Conservation (phyloP, 441 rosid genomes). For the Breynia disticha region DNA sequence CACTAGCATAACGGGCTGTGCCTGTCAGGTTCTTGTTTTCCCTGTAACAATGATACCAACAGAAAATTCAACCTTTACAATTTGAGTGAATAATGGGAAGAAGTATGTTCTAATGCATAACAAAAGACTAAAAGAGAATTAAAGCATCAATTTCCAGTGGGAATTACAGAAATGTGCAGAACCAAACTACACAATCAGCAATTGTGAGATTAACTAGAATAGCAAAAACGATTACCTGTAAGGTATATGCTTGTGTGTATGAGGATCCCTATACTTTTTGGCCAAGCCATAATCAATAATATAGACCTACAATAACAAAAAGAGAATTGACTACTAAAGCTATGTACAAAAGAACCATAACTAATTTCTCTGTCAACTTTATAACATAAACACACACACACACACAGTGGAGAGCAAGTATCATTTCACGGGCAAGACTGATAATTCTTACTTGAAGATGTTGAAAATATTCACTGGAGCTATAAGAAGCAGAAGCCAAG, state of each 20-base stretch:
- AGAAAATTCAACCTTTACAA: neutral
- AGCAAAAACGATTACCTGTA: slow-evolving; percentile 20
- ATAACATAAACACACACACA: neutral
- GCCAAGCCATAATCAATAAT: slow-evolving; percentile 95
- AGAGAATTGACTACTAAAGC: neutral
- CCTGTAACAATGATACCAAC: slow-evolving; percentile 26
- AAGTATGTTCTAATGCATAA: neutral
- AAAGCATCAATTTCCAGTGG: no score
- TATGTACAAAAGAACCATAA: neutral
- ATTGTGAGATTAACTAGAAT: neutral
- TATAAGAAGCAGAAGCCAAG: neutral
- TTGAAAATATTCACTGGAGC: no score
- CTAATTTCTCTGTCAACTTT: neutral
- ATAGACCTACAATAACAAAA: slow-evolving; percentile 48
- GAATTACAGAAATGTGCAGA: no score
- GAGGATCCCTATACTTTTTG: slow-evolving; percentile 94
- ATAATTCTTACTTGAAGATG: no score
- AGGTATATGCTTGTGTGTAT: slow-evolving; percentile 93
- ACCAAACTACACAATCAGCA: no score
- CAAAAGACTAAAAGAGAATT: no score
- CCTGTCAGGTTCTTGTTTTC: slow-evolving; percentile 91
- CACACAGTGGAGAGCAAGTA: neutral
- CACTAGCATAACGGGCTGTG: slow-evolving; percentile 78
- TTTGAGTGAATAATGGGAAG: neutral
- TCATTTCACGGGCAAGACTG: no score